Percentiles rank a stretch among this genome's conserved stretches.
Evolutionary conservation across 257 asterid species (phyloP).

Genomic region (Haberlea rhodopensis): DNA sequence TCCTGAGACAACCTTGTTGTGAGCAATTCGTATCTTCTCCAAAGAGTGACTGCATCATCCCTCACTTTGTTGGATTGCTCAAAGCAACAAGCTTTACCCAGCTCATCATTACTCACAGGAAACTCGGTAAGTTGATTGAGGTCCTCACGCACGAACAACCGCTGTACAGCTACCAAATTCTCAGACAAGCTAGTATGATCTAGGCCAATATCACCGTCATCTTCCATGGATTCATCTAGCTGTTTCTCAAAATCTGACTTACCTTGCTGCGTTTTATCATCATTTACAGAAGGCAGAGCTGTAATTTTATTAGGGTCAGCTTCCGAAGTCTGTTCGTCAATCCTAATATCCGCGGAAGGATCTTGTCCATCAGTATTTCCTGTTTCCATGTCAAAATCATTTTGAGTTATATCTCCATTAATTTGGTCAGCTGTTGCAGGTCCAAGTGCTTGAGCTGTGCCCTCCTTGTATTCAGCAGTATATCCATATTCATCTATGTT

Average conservation of each 20-base stretch:
- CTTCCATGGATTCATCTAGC: conserved; percentile 40
- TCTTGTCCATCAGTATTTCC: conserved; percentile 38
- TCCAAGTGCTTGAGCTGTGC: conserved; percentile 94
- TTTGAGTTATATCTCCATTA: conserved; percentile 46
- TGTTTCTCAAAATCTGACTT: conserved; percentile 40
- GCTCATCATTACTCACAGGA: conserved; percentile 44
- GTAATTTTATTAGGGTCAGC: conserved; percentile 36
- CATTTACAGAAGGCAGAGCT: conserved; percentile 32
- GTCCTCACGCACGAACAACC: conserved; percentile 51
- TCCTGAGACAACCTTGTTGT: conserved; percentile 89
- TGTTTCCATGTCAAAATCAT: conserved; percentile 50
- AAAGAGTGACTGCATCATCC: conserved; percentile 56
- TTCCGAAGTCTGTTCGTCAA: conserved; percentile 51
- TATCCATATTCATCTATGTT: conserved; percentile 80
- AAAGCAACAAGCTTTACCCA: conserved; percentile 47
- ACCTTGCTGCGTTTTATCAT: conserved; percentile 32
- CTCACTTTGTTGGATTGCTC: conserved; percentile 48
- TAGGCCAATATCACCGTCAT: conserved; percentile 31
- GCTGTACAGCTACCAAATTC: conserved; percentile 54
- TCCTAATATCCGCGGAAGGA: conserved; percentile 42
- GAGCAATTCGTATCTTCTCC: conserved; percentile 70
- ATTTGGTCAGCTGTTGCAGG: conserved; percentile 89
- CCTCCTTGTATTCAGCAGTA: conserved; percentile 78
- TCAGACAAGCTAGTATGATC: conserved; percentile 36
- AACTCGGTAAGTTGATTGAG: conserved; percentile 35